A percentile compares a stretch with the other conserved stretches of the same genome.
These are phyloP conservation scores for Chytriomyces confervae DNA, from an alignment of 192 early-diverging fungal species.

Conservation along the genomic window DNA sequence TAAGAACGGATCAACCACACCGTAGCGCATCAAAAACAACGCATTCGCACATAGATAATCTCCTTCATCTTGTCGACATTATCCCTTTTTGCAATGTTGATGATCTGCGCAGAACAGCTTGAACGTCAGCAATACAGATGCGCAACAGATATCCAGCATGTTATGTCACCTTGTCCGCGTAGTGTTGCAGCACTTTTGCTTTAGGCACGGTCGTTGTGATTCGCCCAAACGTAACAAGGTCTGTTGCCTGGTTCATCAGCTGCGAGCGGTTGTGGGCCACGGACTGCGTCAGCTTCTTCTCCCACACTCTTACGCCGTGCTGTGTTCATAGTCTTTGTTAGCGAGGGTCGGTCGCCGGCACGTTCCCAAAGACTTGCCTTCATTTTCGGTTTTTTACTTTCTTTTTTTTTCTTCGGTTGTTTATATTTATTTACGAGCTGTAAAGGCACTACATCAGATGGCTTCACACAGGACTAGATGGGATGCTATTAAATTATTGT, in stretches of 20 bases:
- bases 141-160: not conserved
- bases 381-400: no score
- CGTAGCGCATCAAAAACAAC: not conserved
- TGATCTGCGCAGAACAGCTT: conserved; percentile 61
- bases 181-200: conserved; percentile 85
- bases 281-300: conserved; percentile 33
- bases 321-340: not conserved
- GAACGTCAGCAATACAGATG: not conserved
- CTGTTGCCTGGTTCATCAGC: conserved; percentile 81
- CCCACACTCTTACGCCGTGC: conserved; percentile 31
- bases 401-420: no score
- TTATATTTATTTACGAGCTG: no score
- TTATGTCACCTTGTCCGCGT: conserved; percentile 76
- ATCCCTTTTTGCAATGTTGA: conserved; percentile 76
- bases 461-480: no score
- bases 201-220: conserved; percentile 93
- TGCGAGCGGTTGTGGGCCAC: conserved; percentile 17
- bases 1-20: not conserved
- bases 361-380: no score
- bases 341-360: no score
- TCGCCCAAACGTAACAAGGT: conserved; percentile 85
- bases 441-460: no score
- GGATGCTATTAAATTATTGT: no score
- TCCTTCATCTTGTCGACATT: conserved; percentile 35
- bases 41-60: conserved; percentile 40